These are phyloP conservation scores for Myxozyma melibiosi DNA, from an alignment of 805 yeast species.

Conservation along the genomic window DNA sequence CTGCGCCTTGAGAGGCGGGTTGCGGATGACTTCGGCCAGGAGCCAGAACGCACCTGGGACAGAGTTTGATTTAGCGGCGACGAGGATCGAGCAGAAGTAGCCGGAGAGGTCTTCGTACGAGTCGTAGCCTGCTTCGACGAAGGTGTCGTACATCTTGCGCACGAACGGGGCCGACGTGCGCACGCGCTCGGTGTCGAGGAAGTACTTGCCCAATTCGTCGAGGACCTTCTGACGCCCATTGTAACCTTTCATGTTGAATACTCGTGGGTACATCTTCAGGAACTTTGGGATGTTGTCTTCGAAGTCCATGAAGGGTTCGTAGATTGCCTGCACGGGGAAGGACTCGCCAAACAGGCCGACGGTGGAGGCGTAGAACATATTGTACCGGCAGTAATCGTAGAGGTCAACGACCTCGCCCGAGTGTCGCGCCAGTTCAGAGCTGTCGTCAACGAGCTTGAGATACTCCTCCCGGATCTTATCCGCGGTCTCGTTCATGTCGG, in stretches of 20 bases:
- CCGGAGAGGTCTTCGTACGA: constrained; percentile 10
- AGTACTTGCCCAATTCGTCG: constrained; percentile 12
- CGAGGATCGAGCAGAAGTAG: constrained; percentile 16
- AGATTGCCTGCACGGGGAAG: constrained; percentile 16
- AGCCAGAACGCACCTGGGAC: constrained; percentile 25
- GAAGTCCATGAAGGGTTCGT: constrained; percentile 10
- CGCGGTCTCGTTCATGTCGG: not conserved
- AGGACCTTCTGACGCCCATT: constrained; percentile 17
- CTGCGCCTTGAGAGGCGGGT: constrained; percentile 3
- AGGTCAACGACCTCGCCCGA: constrained; percentile 1
- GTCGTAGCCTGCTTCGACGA: not conserved
- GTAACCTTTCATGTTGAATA: constrained; percentile 8
- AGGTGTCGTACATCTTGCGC: not conserved
- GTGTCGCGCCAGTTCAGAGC: not conserved
- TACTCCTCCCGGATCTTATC: not conserved
- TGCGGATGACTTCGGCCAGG: constrained; percentile 4
- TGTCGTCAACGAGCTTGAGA: not conserved
- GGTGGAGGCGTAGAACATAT: constrained; percentile 12
- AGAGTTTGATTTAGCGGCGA: constrained; percentile 23
- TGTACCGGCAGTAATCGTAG: not conserved
- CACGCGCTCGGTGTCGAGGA: constrained; percentile 4
- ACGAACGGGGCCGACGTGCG: constrained; percentile 5
- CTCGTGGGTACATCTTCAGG: constrained; percentile 11
- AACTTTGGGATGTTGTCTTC: constrained; percentile 21
- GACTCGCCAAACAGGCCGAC: constrained; percentile 21